Conservation (phyloP, 148 eudicot genomes). For the Chenopodium quinoa region DNA sequence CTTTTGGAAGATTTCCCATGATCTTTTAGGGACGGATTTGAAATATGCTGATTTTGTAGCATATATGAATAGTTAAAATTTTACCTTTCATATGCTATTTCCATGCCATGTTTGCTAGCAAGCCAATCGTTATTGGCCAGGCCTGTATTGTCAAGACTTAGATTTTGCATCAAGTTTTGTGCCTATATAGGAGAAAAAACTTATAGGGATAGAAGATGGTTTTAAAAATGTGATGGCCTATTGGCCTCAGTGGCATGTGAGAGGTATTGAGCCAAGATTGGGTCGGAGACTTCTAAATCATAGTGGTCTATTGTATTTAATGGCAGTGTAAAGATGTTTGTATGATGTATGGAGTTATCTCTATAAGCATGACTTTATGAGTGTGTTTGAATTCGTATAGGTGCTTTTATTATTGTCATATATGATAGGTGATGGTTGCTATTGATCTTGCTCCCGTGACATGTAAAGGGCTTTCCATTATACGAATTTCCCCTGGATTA, state of each 20-base stretch:
- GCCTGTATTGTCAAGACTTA: neutral
- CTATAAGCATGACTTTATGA: no score
- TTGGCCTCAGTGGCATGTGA: neutral
- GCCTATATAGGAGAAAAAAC: neutral
- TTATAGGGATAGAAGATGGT: neutral
- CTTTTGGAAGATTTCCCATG: neutral
- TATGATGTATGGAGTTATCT: neutral
- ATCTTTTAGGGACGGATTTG: neutral
- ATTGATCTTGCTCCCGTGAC: no score
- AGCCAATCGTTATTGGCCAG: neutral
- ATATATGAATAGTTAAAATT: neutral
- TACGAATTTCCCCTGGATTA: no score
- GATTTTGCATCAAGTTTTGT: neutral
- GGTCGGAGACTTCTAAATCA: neutral
- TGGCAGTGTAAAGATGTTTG: neutral
- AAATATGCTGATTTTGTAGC: neutral
- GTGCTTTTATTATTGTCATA: no score
- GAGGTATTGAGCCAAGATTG: neutral
- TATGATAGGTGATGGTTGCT: no score
- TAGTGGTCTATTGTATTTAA: neutral
- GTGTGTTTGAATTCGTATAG: no score
- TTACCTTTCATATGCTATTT: neutral
- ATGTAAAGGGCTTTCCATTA: no score
- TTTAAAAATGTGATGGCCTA: neutral
- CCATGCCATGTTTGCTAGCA: neutral